A percentile compares a stretch with the other conserved stretches of the same genome.
Evolutionary conservation across 2,329 filamentous ascomycete genomes (phyloP).

Genomic region (Lithohypha guttulata): DNA sequence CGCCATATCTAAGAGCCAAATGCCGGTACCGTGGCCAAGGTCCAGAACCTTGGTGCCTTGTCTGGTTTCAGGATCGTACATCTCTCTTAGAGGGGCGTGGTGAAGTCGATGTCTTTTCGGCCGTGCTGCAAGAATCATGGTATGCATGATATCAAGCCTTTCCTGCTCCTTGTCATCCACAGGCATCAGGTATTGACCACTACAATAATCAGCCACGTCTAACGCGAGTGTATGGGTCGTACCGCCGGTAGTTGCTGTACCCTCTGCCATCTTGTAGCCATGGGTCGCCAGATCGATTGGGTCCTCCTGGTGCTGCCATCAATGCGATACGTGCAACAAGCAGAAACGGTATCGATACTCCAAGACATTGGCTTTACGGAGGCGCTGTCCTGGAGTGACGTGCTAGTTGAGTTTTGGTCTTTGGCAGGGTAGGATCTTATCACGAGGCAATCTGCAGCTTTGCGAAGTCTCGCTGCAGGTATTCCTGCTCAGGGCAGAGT

Average conservation of each 20-base stretch:
- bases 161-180: slow-evolving; percentile 70
- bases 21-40: slow-evolving; percentile 76
- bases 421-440: too few relatives aligned
- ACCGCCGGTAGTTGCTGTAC: slow-evolving; percentile 18
- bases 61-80: slow-evolving; percentile 3
- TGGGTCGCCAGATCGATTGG: not conserved
- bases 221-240: too few relatives aligned
- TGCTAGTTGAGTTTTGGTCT: too few relatives aligned
- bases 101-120: slow-evolving; percentile 31
- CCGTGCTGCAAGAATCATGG: slow-evolving; percentile 58
- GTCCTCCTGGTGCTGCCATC: not conserved
- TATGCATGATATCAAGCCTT: slow-evolving; percentile 72
- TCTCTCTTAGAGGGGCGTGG: slow-evolving; percentile 28
- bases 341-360: too few relatives aligned
- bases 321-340: not conserved
- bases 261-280: slow-evolving; percentile 12
- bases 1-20: slow-evolving; percentile 82
- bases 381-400: too few relatives aligned
- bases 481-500: too few relatives aligned
- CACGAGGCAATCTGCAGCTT: too few relatives aligned
- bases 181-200: slow-evolving; percentile 62
- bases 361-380: too few relatives aligned
- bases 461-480: too few relatives aligned
- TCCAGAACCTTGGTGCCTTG: slow-evolving; percentile 42
- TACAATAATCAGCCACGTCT: too few relatives aligned